Base-by-base conservation (phyloP, 106 monocot species). In the Hemerocallis citrina region DNA sequence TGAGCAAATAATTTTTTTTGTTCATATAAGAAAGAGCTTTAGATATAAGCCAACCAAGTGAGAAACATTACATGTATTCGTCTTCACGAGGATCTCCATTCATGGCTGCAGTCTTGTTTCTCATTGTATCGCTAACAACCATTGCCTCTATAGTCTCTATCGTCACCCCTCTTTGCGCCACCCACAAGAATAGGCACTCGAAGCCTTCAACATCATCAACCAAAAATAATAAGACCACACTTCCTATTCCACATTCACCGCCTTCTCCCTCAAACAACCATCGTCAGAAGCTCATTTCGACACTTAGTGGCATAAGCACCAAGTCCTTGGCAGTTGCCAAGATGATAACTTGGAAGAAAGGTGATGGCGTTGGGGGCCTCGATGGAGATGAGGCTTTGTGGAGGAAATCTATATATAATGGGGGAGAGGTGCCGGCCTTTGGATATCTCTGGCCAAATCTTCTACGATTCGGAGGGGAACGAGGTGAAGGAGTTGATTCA, bases 131-230 rank as follows among this genome's bases (percentile, higher is more conserved):
- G n/a, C n/a, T n/a, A n/a, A n/a, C n/a, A n/a, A n/a, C 41, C 25
- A 15, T 71, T 2, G 55, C 55, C 24, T 34, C 63, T 9, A 16
- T 63, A 0, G 22, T 55, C 29, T 45, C 63, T 13, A 27, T 56
- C 1, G 10, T 71, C 63, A 44, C 46, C 52, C 55, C 51, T 41
- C 71, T 71, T 11, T 71, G 71, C 63, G 35, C 45, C 41, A 55
- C 54, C 24, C 62, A 40, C 70, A 62, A 62, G 70, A n/a, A n/a
- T n/a, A n/a, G n/a, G n/a, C 71, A 63, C 55, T 34, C 55, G 33
- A 63, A 63, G 45, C 33, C 12, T 5, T 7, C 14, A 34, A 6
- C 24, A 56, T n/a, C n/a, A n/a, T n/a, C n/a, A n/a, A 34, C 36
- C 5, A 55, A 34, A 3, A 21, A 28, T 23, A 45, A 23, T 9